phyloP scores from a whole-genome alignment of 805 yeast genomes.

The Ogataea corticis region DNA sequence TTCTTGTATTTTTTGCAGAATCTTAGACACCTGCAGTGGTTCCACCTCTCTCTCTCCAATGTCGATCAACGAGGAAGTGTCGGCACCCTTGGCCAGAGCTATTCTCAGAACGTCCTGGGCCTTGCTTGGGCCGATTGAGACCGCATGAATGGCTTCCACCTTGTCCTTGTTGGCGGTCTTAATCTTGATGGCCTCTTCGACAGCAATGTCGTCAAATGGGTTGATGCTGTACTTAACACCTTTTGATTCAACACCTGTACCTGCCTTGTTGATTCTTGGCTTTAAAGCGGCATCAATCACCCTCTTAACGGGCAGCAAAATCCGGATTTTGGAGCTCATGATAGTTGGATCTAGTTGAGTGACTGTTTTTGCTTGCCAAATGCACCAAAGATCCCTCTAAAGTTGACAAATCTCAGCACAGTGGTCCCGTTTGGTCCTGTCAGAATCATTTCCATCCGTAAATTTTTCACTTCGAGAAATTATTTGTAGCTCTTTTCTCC shows the following conservation, averaged over 20 bases:
- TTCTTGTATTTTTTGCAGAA: slow-evolving; percentile 71
- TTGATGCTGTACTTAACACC: slow-evolving; percentile 92
- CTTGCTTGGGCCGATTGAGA: slow-evolving; percentile 84
- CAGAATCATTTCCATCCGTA: neutral
- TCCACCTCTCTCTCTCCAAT: slow-evolving; percentile 70
- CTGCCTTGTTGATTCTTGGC: slow-evolving; percentile 87
- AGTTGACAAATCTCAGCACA: neutral
- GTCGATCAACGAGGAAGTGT: slow-evolving; percentile 78
- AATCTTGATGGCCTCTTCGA: slow-evolving; percentile 88
- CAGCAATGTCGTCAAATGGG: slow-evolving; percentile 96
- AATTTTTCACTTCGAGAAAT: slow-evolving; percentile 3
- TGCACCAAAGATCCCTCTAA: neutral
- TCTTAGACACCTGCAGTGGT: slow-evolving; percentile 87
- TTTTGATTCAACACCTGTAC: slow-evolving; percentile 80
- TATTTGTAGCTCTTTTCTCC: neutral
- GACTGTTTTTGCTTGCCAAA: neutral
- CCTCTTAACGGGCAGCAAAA: slow-evolving; percentile 92
- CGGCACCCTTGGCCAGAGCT: slow-evolving; percentile 95
- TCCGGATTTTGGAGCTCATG: slow-evolving; percentile 55
- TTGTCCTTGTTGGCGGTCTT: slow-evolving; percentile 61
- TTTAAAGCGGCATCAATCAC: slow-evolving; percentile 92
- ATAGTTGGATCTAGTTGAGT: neutral
- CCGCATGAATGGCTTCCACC: slow-evolving; percentile 86
- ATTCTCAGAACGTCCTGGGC: slow-evolving; percentile 86
- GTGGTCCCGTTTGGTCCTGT: neutral